Base-by-base conservation (phyloP, 176 grass and related monocot species). In the Musa beccarii region DNA sequence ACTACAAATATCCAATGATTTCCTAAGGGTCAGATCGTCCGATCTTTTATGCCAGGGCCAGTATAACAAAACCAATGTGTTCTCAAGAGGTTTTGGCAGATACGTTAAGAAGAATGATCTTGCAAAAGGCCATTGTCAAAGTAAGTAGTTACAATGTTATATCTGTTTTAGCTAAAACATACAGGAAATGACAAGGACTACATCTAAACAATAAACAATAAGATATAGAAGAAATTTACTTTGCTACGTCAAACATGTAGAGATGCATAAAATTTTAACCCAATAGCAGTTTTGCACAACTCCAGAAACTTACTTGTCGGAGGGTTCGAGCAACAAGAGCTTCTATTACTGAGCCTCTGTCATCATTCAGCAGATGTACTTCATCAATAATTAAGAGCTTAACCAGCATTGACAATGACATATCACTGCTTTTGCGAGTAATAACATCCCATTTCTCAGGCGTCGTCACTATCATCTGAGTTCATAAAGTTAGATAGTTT, bases 361-460 rank as follows among this genome's bases (percentile, higher is more conserved):
- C 93, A 85, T 97, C 93, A 89, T 97, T 97, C 75, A 97, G 77
- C 52, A 97, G 86, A 68, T 97, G 93, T 53, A 93, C 90, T 86
- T 97, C 93, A 83, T 97, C 93, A 85, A 97, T 97, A 71, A 97
- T 97, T 79, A 97, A 75, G 51, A 97, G 79, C 76, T 97, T 97
- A 49, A 97, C 93, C 71, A 97, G 78, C 93, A 97, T 97, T 50
- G 93, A 97, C 76, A 97, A 78, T 66, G 93, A 88, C 93, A 97
- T 97, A 72, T 97, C 93, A 75, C 90, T 97, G 87, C 93, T 97
- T 89, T 97, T 97, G 78, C 93, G 89, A 75, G 93, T 97, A 83
- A 97, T 97, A 49, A 97, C 93, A 79, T 97, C 93, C 89, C 89
- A 97, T 57, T 97, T 97, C 77, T 97, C 93, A 79, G 93, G 93